phyloP scores from a whole-genome alignment of 306 rosid genomes.

The Vicia sativa region DNA sequence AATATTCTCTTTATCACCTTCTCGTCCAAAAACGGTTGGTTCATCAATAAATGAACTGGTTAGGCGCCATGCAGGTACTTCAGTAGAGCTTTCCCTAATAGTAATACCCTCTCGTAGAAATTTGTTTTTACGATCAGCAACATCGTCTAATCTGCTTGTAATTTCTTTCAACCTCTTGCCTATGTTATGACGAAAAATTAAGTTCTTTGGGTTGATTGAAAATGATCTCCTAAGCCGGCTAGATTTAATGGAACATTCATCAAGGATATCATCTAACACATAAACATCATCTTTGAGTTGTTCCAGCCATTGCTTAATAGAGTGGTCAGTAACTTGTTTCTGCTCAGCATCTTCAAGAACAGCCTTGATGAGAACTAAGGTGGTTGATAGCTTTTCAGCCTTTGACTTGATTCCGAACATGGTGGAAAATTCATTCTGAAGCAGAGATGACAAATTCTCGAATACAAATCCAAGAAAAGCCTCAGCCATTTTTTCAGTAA shows the following conservation, averaged over 20 bases:
- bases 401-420: not conserved
- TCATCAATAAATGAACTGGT: not conserved
- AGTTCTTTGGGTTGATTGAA: not conserved
- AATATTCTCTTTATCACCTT: not conserved
- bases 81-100: not conserved
- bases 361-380: not conserved
- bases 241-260: not conserved
- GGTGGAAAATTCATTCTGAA: slow-evolving; percentile 11
- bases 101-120: not conserved
- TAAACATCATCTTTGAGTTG: not conserved
- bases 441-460: not conserved
- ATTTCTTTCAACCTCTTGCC: not conserved
- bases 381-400: not conserved
- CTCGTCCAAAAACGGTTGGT: not conserved
- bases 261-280: slow-evolving; percentile 10
- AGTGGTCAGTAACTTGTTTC: not conserved
- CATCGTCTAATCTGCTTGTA: not conserved
- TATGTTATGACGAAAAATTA: not conserved
- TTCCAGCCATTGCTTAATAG: not conserved
- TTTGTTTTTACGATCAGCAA: not conserved
- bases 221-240: not conserved
- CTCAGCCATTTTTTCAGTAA: slow-evolving; percentile 2
- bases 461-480: not conserved
- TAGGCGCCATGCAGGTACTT: slow-evolving; percentile 1
- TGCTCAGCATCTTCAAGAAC: slow-evolving; percentile 20